A percentile compares a stretch with the other conserved stretches of the same genome.
Conservation (phyloP, 371 early-diverging fungal genomes). For the Massospora cicadina region DNA sequence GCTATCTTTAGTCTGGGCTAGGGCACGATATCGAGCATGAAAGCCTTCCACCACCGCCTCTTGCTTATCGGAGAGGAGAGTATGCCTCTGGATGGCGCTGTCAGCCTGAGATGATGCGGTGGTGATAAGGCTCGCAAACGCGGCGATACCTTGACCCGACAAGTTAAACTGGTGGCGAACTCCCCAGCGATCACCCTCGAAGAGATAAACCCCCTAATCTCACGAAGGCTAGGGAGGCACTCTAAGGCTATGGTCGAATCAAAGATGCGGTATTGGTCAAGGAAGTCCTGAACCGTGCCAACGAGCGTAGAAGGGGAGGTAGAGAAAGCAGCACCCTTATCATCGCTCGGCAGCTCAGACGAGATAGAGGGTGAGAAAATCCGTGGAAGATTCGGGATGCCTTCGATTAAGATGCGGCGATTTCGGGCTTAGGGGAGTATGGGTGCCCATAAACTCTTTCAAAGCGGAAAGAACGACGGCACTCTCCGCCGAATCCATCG, state of each 20-base stretch:
- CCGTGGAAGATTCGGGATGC: background rate
- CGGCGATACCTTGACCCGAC: background rate
- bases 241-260: constrained; percentile 7
- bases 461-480: background rate
- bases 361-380: background rate
- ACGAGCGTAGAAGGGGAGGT: background rate
- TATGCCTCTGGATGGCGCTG: background rate
- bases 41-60: background rate
- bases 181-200: constrained; percentile 5
- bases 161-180: background rate
- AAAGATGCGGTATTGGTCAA: constrained; percentile 6
- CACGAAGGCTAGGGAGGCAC: background rate
- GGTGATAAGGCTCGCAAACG: background rate
- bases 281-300: background rate
- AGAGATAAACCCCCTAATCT: background rate
- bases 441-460: background rate
- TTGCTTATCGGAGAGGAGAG: background rate
- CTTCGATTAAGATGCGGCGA: background rate
- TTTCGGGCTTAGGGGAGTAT: background rate
- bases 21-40: background rate
- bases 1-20: constrained; percentile 1
- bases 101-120: background rate
- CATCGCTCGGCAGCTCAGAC: background rate
- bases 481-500: background rate
- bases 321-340: background rate